Conservation (phyloP, 2,329 filamentous ascomycete species). For the Cladosporium sp. region DNA sequence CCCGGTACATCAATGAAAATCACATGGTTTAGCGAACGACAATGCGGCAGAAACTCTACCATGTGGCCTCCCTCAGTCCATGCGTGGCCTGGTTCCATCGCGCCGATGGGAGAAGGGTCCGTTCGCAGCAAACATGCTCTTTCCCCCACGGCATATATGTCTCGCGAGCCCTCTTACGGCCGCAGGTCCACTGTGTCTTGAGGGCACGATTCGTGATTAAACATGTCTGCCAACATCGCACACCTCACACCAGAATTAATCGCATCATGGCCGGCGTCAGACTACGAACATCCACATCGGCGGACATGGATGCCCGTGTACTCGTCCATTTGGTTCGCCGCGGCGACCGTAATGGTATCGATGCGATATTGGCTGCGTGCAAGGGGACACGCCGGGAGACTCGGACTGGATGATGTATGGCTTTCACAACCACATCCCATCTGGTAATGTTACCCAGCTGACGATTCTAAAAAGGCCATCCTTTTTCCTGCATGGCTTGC, state of each 20-base stretch:
- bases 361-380: conserved; percentile 28
- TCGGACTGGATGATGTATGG: conserved; percentile 32
- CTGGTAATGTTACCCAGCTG: not conserved
- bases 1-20: conserved; percentile 4
- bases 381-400: conserved; percentile 22
- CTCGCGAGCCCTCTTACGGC: not conserved
- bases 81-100: no score
- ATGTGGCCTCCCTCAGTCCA: not conserved
- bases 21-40: not conserved
- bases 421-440: not conserved
- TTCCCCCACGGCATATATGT: not conserved
- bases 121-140: not conserved
- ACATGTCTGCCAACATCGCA: conserved; percentile 20
- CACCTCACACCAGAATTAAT: conserved; percentile 23
- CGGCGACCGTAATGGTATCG: conserved; percentile 24
- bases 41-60: not conserved
- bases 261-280: conserved; percentile 30
- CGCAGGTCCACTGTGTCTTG: not conserved
- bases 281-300: conserved; percentile 26
- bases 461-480: conserved; percentile 6
- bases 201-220: not conserved
- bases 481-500: conserved; percentile 22
- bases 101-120: not conserved
- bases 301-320: conserved; percentile 31
- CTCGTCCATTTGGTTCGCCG: conserved; percentile 22